A percentile compares a stretch with the other conserved stretches of the same genome.
These are phyloP conservation scores for Ceratocystiopsis minuta DNA, from an alignment of 2,329 filamentous ascomycete genomes.

Conservation along the genomic window DNA sequence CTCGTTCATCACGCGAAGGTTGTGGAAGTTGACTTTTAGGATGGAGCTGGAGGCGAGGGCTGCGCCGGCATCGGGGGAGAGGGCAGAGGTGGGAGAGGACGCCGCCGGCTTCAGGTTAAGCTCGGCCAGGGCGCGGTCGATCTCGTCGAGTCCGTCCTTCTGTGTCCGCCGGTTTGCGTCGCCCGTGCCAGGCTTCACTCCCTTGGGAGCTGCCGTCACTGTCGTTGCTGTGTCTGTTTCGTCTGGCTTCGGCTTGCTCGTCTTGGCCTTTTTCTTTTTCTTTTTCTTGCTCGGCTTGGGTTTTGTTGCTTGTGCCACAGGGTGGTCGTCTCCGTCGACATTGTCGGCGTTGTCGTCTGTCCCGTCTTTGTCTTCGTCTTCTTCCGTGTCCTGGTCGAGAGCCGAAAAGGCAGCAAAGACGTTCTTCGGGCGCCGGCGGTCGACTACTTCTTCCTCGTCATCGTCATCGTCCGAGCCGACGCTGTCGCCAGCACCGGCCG, in stretches of 20 bases:
- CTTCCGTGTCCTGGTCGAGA: conserved; percentile 23
- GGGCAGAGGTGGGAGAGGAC: conserved; percentile 5
- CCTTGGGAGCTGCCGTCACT: background rate
- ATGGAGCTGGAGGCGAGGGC: conserved; percentile 11
- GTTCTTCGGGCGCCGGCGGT: conserved; percentile 2
- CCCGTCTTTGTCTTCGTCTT: conserved; percentile 14
- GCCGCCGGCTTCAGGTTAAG: conserved; percentile 20
- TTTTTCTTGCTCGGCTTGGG: conserved; percentile 16
- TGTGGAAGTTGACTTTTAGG: conserved; percentile 39
- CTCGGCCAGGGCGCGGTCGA: conserved; percentile 34
- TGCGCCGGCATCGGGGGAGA: background rate
- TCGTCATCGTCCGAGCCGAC: conserved; percentile 11
- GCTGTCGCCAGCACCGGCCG: too few species aligned
- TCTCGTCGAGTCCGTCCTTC: conserved; percentile 26
- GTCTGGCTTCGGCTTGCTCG: conserved; percentile 2
- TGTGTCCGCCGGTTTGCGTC: background rate
- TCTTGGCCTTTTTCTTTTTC: conserved; percentile 7
- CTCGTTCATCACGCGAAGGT: conserved; percentile 76
- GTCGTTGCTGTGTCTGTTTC: background rate
- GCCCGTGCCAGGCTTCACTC: conserved; percentile 8
- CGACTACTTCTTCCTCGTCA: background rate
- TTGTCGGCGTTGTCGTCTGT: conserved; percentile 13
- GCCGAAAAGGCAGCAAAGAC: conserved; percentile 33
- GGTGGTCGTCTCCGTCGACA: conserved; percentile 11
- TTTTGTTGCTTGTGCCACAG: conserved; percentile 11